Percentiles rank a stretch among this genome's conserved stretches.
These are phyloP conservation scores for Exophiala xenobiotica DNA, from an alignment of 2,329 filamentous ascomycete genomes.

Conservation along the genomic window DNA sequence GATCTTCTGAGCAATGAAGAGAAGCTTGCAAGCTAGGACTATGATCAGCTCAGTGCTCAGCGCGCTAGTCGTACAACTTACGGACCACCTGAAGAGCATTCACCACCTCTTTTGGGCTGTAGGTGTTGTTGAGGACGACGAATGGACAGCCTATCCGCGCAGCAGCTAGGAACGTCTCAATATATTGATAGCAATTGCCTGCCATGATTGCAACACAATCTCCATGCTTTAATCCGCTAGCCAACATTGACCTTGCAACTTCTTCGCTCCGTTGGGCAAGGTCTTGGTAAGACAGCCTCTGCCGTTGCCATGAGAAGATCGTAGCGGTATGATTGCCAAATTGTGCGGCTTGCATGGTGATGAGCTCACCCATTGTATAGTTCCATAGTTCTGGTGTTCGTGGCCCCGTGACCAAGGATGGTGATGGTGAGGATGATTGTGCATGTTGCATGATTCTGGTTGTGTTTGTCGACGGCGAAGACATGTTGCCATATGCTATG, in stretches of 20 bases:
- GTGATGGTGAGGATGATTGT: background rate
- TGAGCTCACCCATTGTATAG: conserved; percentile 44
- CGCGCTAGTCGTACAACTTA: conserved; percentile 3
- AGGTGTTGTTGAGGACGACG: conserved; percentile 38
- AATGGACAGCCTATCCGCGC: conserved; percentile 36
- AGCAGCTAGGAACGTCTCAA: conserved; percentile 32
- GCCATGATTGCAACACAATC: conserved; percentile 23
- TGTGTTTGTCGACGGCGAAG: too few species aligned
- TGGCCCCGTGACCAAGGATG: conserved; percentile 11
- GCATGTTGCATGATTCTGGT: background rate
- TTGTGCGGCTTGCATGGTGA: conserved; percentile 40
- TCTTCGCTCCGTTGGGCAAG: conserved; percentile 57
- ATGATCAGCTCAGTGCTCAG: background rate
- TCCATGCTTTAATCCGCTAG: conserved; percentile 16
- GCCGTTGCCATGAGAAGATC: conserved; percentile 45
- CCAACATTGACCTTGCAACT: conserved; percentile 22
- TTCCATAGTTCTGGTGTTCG: conserved; percentile 6
- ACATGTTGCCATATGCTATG: too few species aligned
- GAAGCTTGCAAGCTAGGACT: conserved; percentile 30
- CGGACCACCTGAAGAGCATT: conserved; percentile 9
- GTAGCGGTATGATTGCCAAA: conserved; percentile 50
- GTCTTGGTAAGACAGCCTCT: conserved; percentile 66
- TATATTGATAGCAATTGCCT: conserved; percentile 25
- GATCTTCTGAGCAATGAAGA: conserved; percentile 32
- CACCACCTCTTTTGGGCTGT: conserved; percentile 28